Conservation (phyloP, 345 rosid species). For the Arabidopsis suecica region DNA sequence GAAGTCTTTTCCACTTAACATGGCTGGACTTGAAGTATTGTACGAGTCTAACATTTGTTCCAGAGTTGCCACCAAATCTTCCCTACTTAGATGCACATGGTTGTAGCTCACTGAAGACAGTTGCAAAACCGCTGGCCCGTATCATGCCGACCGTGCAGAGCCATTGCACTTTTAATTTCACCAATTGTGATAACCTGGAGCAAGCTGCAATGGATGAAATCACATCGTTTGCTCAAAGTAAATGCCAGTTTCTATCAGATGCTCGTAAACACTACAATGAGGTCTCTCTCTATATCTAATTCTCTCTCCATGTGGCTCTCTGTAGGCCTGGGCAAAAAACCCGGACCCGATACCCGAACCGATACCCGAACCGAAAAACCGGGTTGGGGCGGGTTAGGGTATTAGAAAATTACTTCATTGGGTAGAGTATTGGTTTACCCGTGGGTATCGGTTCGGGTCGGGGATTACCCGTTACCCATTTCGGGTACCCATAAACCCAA, state of each 20-base stretch:
- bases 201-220: conserved; percentile 15
- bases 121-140: background rate
- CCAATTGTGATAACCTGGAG: conserved; percentile 4
- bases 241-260: conserved; percentile 6
- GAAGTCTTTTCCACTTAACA: background rate
- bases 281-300: background rate
- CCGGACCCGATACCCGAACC: too few species aligned
- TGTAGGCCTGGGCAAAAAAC: too few species aligned
- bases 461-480: too few species aligned
- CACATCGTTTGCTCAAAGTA: background rate
- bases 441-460: too few species aligned
- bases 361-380: too few species aligned
- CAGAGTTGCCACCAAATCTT: conserved; percentile 1
- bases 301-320: too few species aligned
- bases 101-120: background rate
- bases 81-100: conserved; percentile 18
- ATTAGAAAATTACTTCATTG: too few species aligned
- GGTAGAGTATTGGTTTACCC: too few species aligned
- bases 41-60: background rate
- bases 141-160: background rate
- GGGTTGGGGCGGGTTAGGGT: too few species aligned
- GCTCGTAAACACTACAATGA: conserved; percentile 1
- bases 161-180: background rate
- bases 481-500: too few species aligned
- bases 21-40: background rate